Evolutionary conservation across 257 asterid genomes (phyloP).

Genomic region (Anisodus tanguticus): DNA sequence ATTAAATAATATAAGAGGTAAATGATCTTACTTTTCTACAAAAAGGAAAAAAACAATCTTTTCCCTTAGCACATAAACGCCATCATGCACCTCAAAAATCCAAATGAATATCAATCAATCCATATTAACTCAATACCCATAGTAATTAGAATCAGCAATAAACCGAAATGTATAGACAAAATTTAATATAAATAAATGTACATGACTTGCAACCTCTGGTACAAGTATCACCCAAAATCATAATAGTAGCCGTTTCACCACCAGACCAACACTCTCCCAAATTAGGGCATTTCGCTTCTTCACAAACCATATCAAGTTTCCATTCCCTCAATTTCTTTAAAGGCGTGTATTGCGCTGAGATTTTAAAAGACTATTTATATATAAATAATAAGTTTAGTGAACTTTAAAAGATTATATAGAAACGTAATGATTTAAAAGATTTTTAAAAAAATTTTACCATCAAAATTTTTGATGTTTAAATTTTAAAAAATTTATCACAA

Average conservation of each 20-base stretch:
- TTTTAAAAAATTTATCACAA: no score
- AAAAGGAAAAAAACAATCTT: no score
- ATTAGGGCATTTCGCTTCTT: conserved; percentile 98
- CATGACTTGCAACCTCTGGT: conserved; percentile 93
- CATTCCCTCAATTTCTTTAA: conserved; percentile 85
- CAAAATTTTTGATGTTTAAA: no score
- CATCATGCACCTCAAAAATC: neutral
- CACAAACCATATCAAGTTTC: conserved; percentile 93
- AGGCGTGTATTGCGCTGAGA: no score
- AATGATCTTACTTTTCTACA: no score
- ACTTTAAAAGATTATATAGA: no score
- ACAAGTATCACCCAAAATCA: conserved; percentile 97
- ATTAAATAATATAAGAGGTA: no score
- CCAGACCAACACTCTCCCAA: conserved; percentile 99
- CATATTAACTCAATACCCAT: neutral
- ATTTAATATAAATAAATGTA: conserved; percentile 4
- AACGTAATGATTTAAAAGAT: no score
- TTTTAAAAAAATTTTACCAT: no score
- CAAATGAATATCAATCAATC: neutral
- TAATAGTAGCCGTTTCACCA: conserved; percentile 96
- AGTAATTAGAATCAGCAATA: neutral
- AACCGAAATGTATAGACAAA: neutral
- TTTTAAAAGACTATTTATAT: no score
- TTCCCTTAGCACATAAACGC: neutral
- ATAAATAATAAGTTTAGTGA: no score